Percentiles rank a stretch among this genome's conserved stretches.
phyloP scores from a whole-genome alignment of 1,139 yeast species.

The Lodderomyces margitis region DNA sequence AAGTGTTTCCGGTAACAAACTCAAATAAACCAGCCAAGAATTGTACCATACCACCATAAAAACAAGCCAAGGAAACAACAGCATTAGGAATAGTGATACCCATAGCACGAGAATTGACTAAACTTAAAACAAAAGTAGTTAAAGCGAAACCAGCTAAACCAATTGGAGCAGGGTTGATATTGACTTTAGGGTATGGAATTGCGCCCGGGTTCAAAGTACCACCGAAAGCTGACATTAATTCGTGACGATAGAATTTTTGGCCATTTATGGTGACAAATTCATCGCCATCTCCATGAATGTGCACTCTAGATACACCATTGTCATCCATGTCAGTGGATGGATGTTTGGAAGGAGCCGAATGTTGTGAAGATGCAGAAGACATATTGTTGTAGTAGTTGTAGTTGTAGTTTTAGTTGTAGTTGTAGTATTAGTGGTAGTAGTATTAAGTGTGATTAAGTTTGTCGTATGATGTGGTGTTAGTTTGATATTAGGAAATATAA shows the following conservation, averaged over 20 bases:
- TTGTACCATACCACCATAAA: constrained; percentile 50
- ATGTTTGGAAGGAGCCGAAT: too few species aligned
- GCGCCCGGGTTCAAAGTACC: constrained; percentile 27
- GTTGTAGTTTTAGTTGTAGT: too few species aligned
- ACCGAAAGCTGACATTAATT: too few species aligned
- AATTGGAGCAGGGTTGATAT: constrained; percentile 34
- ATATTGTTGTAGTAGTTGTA: too few species aligned
- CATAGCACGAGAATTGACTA: constrained; percentile 41
- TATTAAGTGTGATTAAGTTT: too few species aligned
- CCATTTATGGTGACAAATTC: constrained; percentile 31
- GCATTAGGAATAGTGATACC: constrained; percentile 35
- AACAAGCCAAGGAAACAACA: constrained; percentile 43
- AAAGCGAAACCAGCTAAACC: constrained; percentile 42
- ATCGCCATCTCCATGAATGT: constrained; percentile 22
- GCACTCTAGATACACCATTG: constrained; percentile 12
- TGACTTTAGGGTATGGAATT: constrained; percentile 32
- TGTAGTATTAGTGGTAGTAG: too few species aligned
- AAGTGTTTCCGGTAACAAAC: constrained; percentile 36
- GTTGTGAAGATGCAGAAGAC: too few species aligned
- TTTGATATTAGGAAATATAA: background rate
- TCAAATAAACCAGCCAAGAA: constrained; percentile 55
- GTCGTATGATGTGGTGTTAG: background rate
- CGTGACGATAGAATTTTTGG: constrained; percentile 30
- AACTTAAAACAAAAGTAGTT: constrained; percentile 47
- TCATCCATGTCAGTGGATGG: too few species aligned